phyloP scores from a whole-genome alignment of 768 basidiomycete species.

The Russula olivacea region DNA sequence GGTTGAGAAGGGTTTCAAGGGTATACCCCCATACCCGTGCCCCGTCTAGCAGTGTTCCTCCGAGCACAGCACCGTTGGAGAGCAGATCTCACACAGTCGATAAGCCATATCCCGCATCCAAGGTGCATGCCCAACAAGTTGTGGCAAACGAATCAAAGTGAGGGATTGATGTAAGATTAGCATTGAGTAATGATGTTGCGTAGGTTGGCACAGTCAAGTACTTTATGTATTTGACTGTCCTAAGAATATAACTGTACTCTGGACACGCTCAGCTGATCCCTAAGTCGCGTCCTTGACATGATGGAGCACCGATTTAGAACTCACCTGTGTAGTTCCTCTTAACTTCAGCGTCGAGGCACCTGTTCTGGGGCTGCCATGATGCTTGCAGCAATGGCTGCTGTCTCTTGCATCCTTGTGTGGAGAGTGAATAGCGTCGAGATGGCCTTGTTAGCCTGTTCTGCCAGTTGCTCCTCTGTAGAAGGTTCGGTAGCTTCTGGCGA shows the following conservation, averaged over 20 bases:
- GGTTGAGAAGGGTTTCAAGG: too few species aligned
- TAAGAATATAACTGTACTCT: not conserved
- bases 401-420: slow-evolving; percentile 19
- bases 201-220: not conserved
- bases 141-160: slow-evolving; percentile 9
- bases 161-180: slow-evolving; percentile 4
- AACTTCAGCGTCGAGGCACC: slow-evolving; percentile 11
- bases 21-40: too few species aligned
- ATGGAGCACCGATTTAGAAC: not conserved
- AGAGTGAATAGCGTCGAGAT: slow-evolving; percentile 11
- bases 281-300: not conserved
- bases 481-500: slow-evolving; percentile 8
- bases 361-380: slow-evolving; percentile 19
- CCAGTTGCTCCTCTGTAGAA: slow-evolving; percentile 21
- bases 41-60: not conserved
- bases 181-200: not conserved
- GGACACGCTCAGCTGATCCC: not conserved
- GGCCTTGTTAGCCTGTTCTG: slow-evolving; percentile 22
- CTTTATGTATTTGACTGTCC: not conserved
- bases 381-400: slow-evolving; percentile 19
- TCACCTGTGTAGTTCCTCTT: not conserved
- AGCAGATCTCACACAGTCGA: slow-evolving; percentile 4
- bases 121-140: not conserved
- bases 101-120: slow-evolving; percentile 3
- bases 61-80: not conserved